Evolutionary conservation across 495 filamentous ascomycete genomes (phyloP).

Genomic region (Durotheca rogersii): DNA sequence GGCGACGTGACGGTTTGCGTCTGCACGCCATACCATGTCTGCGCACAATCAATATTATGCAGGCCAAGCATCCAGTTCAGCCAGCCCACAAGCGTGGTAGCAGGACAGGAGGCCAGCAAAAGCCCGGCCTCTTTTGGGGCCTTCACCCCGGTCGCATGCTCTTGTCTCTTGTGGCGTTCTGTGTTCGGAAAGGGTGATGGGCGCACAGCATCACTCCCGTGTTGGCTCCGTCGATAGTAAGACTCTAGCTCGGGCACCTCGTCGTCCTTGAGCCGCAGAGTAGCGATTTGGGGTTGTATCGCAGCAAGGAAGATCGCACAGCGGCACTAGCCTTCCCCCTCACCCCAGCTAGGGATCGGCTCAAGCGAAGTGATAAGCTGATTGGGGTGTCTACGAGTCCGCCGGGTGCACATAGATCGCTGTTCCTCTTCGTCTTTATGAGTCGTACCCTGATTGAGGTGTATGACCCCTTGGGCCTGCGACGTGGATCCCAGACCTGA

Average conservation of each 20-base stretch:
- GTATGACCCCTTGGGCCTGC: no score
- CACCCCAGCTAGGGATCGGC: no score
- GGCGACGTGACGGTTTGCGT: background rate
- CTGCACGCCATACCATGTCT: conserved; percentile 12
- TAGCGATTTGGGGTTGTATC: conserved; percentile 9
- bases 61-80: conserved; percentile 12
- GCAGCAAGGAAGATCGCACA: conserved; percentile 10
- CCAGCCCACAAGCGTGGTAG: conserved; percentile 4
- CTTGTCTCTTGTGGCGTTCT: conserved; percentile 10
- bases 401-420: no score
- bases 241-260: background rate
- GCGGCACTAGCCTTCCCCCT: conserved; percentile 3
- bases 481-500: no score
- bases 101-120: background rate
- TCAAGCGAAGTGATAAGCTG: no score
- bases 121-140: background rate
- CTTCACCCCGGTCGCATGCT: background rate
- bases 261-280: conserved; percentile 20
- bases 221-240: background rate
- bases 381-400: no score
- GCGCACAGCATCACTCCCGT: no score
- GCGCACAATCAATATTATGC: conserved; percentile 25
- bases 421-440: no score
- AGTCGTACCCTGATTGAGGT: no score
- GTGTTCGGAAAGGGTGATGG: no score